Conservation (phyloP, 2,329 filamentous ascomycete species). For the Trichocomaceae sp. region DNA sequence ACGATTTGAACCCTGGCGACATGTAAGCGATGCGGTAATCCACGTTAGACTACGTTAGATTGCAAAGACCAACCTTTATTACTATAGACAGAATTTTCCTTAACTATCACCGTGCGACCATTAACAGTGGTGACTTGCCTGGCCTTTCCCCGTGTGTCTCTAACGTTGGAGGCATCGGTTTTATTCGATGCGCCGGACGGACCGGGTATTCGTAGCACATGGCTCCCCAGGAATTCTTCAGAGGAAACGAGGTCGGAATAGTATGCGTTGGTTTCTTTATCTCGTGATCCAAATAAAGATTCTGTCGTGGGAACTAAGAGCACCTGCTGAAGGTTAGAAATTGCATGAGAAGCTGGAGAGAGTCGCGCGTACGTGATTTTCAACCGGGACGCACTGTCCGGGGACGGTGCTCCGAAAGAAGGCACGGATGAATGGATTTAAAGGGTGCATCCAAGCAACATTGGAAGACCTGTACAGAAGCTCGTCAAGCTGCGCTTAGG, state of each 20-base stretch:
- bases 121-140: constrained; percentile 92
- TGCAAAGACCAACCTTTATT: constrained; percentile 74
- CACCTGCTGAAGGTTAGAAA: constrained; percentile 45
- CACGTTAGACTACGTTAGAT: not conserved
- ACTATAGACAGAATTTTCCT: constrained; percentile 86
- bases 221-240: constrained; percentile 93
- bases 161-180: constrained; percentile 58
- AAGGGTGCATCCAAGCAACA: constrained; percentile 78
- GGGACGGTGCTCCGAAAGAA: constrained; percentile 96
- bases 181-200: constrained; percentile 41
- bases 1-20: constrained; percentile 71
- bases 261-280: constrained; percentile 71
- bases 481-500: constrained; percentile 33
- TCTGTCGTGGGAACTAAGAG: constrained; percentile 91
- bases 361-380: constrained; percentile 62
- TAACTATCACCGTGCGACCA: constrained; percentile 85
- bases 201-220: constrained; percentile 79
- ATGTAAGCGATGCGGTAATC: constrained; percentile 1
- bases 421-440: constrained; percentile 97
- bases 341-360: constrained; percentile 5
- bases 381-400: constrained; percentile 81
- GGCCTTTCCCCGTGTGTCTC: constrained; percentile 85
- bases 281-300: constrained; percentile 77
- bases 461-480: constrained; percentile 35
- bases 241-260: constrained; percentile 76